Evolutionary conservation across 768 basidiomycete genomes (phyloP), one percentile per base, ranked within the genome.

Genomic region (Leccinum subgranulosum): DNA sequence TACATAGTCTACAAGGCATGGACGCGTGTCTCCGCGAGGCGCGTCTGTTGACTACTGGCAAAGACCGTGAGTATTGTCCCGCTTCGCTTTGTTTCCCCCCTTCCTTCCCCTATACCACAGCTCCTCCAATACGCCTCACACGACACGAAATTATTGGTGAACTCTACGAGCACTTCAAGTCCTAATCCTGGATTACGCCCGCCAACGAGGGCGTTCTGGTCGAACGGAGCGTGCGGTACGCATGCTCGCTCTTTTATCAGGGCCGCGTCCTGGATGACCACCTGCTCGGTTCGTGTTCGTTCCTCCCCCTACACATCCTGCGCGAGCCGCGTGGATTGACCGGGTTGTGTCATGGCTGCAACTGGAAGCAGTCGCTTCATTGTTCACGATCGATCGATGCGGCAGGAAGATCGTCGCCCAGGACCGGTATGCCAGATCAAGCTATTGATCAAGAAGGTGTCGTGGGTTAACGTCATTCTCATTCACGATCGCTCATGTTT

Each of bases 121-220:
- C 70, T 79, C 36, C 67, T 78, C 25, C 64, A 67, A 15, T 79
- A 79, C 34, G 77, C 79, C 2, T 75, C 77, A 6, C 73, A 74
- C 58, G 79, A 80, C 63, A 73, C 50, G 67, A 69, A 29, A 68
- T 77, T 56, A 74, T 11, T 77, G 57, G 74, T 11, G 58, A 65
- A 1, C 68, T 79, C 28, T 75, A 75, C 62, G 64, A 67, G 5
- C 62, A 72, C 49, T 79, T 79, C 56, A 60, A 59, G 8, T 12
- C 59, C 33, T 17, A 56, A 8, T 51, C 52, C 0, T 71, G 70
- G 70, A 68, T 71, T 53, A 71, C 63, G 0, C 19, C 50, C 1
- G 2, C 3, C 43, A 66, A 62, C 23, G 59, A 64, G 14, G 56
- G 12, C 11, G 14, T 9, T 1, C 53, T 71, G 25, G 57, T 64